Percentiles rank a stretch among this genome's conserved stretches.
phyloP scores from a whole-genome alignment of 2,329 filamentous ascomycete genomes.

The Clarireedia homoeocarpa region DNA sequence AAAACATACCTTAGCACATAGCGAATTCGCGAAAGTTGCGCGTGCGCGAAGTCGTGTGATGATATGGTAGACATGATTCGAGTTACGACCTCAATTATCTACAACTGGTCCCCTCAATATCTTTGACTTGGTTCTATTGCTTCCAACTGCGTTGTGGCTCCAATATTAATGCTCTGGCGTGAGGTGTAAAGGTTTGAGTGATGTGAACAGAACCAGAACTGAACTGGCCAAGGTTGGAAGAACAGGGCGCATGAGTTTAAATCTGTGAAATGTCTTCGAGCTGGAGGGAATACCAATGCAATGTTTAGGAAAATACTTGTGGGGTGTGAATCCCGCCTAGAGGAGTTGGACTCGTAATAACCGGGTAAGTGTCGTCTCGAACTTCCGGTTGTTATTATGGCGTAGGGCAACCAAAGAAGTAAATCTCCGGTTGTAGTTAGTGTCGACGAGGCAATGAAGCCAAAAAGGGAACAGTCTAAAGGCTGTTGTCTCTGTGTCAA shows the following conservation, averaged over 20 bases:
- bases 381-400: not conserved
- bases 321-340: not conserved
- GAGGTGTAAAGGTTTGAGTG: not conserved
- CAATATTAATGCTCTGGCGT: not conserved
- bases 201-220: slow-evolving; percentile 1
- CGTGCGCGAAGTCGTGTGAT: slow-evolving; percentile 23
- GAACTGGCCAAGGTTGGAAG: not conserved
- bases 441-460: not conserved
- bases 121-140: not conserved
- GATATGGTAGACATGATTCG: slow-evolving; percentile 16
- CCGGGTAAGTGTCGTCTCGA: not conserved
- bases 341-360: not conserved
- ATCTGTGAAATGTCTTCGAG: not conserved
- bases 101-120: slow-evolving; percentile 6
- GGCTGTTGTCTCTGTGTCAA: not conserved
- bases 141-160: not conserved
- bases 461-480: not conserved
- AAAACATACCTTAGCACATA: slow-evolving; percentile 20
- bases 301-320: not conserved
- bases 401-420: not conserved
- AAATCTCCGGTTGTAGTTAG: not conserved
- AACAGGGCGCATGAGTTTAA: slow-evolving; percentile 1
- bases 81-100: slow-evolving; percentile 1
- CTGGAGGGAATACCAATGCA: not conserved
- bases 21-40: slow-evolving; percentile 17